These are phyloP conservation scores for Marasmius fiardii DNA, from an alignment of 1,284 basidiomycete species.

Conservation along the genomic window DNA sequence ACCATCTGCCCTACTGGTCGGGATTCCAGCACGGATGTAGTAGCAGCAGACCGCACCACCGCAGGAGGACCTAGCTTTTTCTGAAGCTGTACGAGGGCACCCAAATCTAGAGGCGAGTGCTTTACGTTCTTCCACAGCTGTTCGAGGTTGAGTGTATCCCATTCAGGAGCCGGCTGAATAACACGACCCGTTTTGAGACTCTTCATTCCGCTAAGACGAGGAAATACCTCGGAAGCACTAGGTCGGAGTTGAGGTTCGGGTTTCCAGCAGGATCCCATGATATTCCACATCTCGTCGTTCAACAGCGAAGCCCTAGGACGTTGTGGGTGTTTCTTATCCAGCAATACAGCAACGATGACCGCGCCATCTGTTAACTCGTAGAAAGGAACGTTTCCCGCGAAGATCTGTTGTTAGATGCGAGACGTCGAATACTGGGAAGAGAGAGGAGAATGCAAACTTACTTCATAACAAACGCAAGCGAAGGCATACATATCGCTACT, in stretches of 20 bases:
- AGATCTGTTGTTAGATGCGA: neutral
- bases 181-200: neutral
- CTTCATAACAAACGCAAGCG: constrained; percentile 1
- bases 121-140: neutral
- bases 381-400: neutral
- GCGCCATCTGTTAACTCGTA: neutral
- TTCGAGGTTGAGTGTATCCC: neutral
- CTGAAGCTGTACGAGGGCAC: no score
- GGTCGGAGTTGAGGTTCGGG: neutral
- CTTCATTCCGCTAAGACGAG: neutral
- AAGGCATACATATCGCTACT: neutral
- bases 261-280: neutral
- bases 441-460: neutral
- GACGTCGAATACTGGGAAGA: neutral
- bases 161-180: neutral
- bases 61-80: no score
- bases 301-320: neutral
- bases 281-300: neutral
- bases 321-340: neutral
- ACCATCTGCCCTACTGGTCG: no score
- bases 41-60: no score
- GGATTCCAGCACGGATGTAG: no score
- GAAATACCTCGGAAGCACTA: neutral
- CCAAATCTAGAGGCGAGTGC: neutral
- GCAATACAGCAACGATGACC: neutral